Conservation (phyloP, 2,329 filamentous ascomycete genomes). For the Zalaria sp. region DNA sequence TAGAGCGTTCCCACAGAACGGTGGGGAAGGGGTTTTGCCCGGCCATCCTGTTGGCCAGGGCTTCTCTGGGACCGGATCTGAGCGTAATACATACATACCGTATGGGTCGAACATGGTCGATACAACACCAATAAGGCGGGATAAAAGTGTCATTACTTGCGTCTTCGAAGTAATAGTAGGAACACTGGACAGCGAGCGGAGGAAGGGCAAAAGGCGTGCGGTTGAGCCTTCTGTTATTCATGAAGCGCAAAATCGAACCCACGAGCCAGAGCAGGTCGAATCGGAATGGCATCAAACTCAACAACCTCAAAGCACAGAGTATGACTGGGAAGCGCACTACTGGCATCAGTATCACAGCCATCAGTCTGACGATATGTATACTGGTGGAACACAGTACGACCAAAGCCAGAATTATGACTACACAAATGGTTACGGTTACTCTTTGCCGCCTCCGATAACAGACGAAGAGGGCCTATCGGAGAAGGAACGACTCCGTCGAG, state of each 20-base stretch:
- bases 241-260: no score
- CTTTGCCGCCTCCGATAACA: constrained; percentile 40
- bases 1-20: constrained; percentile 19
- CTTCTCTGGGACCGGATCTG: constrained; percentile 1
- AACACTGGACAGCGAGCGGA: constrained; percentile 58
- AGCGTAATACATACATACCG: constrained; percentile 5
- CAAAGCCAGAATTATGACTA: constrained; percentile 17
- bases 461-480: constrained; percentile 56
- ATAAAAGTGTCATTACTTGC: constrained; percentile 83
- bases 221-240: neutral
- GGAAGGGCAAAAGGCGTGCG: constrained; percentile 27
- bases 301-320: neutral
- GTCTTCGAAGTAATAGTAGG: constrained; percentile 80
- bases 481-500: constrained; percentile 64
- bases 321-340: neutral
- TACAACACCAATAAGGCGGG: constrained; percentile 70
- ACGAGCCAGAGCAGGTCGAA: neutral
- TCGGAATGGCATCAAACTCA: neutral
- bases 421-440: constrained; percentile 21
- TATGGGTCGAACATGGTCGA: constrained; percentile 56
- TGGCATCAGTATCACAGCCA: constrained; percentile 1
- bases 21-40: constrained; percentile 1
- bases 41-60: neutral
- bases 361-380: constrained; percentile 1
- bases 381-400: constrained; percentile 2